phyloP scores from a whole-genome alignment of 2,329 filamentous ascomycete species.

The Alternaria solani region DNA sequence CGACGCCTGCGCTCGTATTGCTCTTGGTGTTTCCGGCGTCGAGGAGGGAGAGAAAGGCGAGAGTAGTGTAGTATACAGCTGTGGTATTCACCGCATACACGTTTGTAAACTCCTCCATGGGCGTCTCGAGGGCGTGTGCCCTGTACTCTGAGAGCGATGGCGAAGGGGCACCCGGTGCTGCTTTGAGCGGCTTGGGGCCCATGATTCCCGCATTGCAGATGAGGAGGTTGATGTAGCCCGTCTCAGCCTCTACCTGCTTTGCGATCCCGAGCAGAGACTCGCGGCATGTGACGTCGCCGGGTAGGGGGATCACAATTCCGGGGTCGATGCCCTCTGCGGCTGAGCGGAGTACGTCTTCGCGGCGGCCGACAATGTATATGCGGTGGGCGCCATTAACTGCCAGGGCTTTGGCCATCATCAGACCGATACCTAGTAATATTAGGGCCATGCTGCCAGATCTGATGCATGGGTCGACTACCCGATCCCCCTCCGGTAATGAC shows the following conservation, averaged over 20 bases:
- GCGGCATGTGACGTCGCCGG: conserved; percentile 30
- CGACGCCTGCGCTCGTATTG: conserved; percentile 18
- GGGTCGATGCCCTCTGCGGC: conserved; percentile 23
- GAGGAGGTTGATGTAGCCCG: conserved; percentile 31
- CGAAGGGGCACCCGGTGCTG: conserved; percentile 10
- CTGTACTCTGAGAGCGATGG: conserved; percentile 27
- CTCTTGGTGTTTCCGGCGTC: conserved; percentile 50
- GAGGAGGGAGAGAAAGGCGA: conserved; percentile 54
- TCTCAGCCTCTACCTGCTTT: conserved; percentile 17
- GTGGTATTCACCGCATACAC: conserved; percentile 54
- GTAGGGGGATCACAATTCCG: conserved; percentile 25
- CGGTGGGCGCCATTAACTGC: conserved; percentile 28
- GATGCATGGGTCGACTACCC: conserved; percentile 11
- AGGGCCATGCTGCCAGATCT: not conserved
- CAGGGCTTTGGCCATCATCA: conserved; percentile 31
- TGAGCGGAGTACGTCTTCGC: conserved; percentile 19
- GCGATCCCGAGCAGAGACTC: conserved; percentile 22
- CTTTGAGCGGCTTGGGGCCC: conserved; percentile 24
- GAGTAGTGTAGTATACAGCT: conserved; percentile 52
- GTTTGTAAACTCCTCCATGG: conserved; percentile 41
- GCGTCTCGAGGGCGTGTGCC: conserved; percentile 27
- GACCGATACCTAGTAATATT: conserved; percentile 24
- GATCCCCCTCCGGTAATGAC: conserved; percentile 35
- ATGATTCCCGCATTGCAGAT: conserved; percentile 35
- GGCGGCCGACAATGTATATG: conserved; percentile 33